phyloP scores from a whole-genome alignment of 1,284 basidiomycete species.

The Mycena sp. region DNA sequence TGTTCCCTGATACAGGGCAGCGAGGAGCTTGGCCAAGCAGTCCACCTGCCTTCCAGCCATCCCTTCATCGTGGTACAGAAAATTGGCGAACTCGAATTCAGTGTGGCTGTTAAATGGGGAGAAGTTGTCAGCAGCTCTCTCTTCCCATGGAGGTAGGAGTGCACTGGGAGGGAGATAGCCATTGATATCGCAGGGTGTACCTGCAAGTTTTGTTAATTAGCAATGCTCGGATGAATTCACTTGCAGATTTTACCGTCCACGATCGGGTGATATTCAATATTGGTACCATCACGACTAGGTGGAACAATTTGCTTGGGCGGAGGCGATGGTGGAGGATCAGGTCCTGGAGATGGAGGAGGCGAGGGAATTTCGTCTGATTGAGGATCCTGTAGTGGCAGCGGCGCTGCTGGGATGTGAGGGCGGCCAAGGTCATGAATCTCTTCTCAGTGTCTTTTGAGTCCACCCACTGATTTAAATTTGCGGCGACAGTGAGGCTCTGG shows the following conservation, averaged over 20 bases:
- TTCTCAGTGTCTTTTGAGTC: no score
- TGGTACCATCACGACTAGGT: not conserved
- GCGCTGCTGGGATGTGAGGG: no score
- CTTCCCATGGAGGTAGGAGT: constrained; percentile 11
- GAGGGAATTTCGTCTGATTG: not conserved
- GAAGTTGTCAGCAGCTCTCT: constrained; percentile 27
- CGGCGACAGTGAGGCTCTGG: no score
- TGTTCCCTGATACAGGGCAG: constrained; percentile 1
- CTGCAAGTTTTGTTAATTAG: not conserved
- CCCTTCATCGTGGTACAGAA: constrained; percentile 26
- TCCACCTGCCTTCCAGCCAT: constrained; percentile 30
- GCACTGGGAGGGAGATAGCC: constrained; percentile 7
- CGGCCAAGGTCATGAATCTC: no score
- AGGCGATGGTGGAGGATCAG: not conserved
- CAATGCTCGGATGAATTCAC: no score
- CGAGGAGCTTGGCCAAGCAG: constrained; percentile 30
- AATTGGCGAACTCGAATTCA: constrained; percentile 34
- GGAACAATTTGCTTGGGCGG: not conserved
- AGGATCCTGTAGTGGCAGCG: not conserved
- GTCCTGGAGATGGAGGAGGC: no score
- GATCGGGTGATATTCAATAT: not conserved
- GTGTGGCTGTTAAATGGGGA: constrained; percentile 25
- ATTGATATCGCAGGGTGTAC: constrained; percentile 4
- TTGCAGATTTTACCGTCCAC: not conserved
- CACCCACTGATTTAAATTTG: no score